Conservation (phyloP, 768 basidiomycete species). For the Mycena amicta region DNA sequence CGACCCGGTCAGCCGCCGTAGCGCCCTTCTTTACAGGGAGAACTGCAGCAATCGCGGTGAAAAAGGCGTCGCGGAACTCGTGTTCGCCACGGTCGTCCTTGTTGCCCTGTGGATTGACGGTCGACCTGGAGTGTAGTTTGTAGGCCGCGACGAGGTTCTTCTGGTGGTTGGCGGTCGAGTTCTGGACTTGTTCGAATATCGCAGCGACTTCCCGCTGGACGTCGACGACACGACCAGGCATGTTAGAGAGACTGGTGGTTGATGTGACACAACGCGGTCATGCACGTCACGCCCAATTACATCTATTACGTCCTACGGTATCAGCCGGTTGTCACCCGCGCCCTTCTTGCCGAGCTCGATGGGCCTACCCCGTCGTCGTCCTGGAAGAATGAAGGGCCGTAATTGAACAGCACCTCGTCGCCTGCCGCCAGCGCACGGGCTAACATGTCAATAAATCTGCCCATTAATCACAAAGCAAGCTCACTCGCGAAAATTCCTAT, state of each 20-base stretch:
- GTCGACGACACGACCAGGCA: conserved; percentile 4
- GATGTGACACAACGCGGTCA: not conserved
- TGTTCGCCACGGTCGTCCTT: conserved; percentile 72
- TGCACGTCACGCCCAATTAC: too few species aligned
- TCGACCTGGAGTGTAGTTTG: conserved; percentile 69
- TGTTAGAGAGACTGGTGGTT: not conserved
- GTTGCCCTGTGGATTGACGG: conserved; percentile 54
- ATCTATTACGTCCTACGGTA: too few species aligned
- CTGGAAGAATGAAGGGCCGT: conserved; percentile 53
- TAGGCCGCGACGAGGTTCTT: conserved; percentile 86
- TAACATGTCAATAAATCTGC: conserved; percentile 22
- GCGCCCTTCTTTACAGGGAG: conserved; percentile 82
- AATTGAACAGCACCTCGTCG: conserved; percentile 59
- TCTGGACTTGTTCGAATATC: conserved; percentile 83
- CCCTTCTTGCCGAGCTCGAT: too few species aligned
- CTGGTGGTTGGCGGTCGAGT: conserved; percentile 75
- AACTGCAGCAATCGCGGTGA: conserved; percentile 59
- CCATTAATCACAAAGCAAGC: conserved; percentile 21
- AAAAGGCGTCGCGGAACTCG: conserved; percentile 69
- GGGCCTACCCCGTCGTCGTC: too few species aligned
- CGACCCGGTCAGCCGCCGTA: conserved; percentile 67
- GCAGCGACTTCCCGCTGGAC: conserved; percentile 45
- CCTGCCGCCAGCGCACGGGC: conserved; percentile 42
- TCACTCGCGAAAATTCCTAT: conserved; percentile 65
- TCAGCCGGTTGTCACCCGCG: too few species aligned